Conservation (phyloP, 1,139 yeast species). For the Lodderomyces beijingensis region DNA sequence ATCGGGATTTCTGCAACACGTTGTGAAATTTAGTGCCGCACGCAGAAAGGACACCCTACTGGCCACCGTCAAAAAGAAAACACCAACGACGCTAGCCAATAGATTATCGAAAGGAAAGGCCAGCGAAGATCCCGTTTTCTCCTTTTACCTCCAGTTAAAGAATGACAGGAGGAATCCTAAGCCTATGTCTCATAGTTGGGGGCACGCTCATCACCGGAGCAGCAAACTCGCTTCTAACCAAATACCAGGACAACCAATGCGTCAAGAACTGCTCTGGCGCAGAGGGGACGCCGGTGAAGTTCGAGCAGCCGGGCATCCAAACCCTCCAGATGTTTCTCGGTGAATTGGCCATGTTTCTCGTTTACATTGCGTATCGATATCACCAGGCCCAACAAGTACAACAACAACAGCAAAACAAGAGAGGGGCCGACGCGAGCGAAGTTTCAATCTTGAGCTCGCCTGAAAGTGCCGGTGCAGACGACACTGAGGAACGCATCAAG, state of each 20-base stretch:
- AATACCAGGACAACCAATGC: slow-evolving; percentile 75
- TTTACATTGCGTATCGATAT: slow-evolving; percentile 27
- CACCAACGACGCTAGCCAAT: no score
- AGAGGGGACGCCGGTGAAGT: slow-evolving; percentile 34
- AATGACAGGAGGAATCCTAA: background rate
- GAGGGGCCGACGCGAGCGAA: background rate
- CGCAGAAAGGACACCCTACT: no score
- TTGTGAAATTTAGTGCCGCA: no score
- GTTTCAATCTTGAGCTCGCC: no score
- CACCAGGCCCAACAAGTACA: slow-evolving; percentile 13
- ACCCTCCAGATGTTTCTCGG: slow-evolving; percentile 82
- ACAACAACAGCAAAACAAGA: background rate
- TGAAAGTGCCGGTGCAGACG: background rate
- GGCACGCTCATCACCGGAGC: slow-evolving; percentile 69
- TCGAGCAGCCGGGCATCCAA: slow-evolving; percentile 78
- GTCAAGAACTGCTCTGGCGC: slow-evolving; percentile 53
- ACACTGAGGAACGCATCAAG: slow-evolving; percentile 1
- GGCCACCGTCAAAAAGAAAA: no score
- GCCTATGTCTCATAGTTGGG: slow-evolving; percentile 27
- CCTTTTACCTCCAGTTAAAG: no score
- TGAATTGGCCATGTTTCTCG: slow-evolving; percentile 52
- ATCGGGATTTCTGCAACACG: no score
- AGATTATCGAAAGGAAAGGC: no score
- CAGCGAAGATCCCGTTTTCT: no score
- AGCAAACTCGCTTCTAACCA: slow-evolving; percentile 68